A percentile compares a stretch with the other conserved stretches of the same genome.
Conservation (phyloP, 805 yeast species). For the Starmerella gropengiesseri region DNA sequence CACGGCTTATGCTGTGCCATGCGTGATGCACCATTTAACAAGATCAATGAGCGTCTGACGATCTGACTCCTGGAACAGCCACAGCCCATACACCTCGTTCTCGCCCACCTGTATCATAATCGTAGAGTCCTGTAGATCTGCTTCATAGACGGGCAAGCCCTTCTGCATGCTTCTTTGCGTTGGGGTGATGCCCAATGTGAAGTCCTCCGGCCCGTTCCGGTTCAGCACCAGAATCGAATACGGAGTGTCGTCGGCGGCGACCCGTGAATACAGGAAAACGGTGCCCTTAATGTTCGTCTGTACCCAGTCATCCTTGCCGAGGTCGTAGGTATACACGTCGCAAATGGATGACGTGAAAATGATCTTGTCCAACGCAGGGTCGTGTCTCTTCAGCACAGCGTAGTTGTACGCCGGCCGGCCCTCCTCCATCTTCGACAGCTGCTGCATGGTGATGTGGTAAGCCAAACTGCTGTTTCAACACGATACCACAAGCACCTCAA, state of each 20-base stretch:
- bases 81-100: slow-evolving; percentile 31
- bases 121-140: slow-evolving; percentile 29
- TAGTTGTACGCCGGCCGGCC: slow-evolving; percentile 25
- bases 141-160: slow-evolving; percentile 27
- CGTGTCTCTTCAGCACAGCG: slow-evolving; percentile 30
- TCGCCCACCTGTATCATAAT: slow-evolving; percentile 30
- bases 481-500: no score
- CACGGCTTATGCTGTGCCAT: slow-evolving; percentile 17
- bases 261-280: slow-evolving; percentile 32
- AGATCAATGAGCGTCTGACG: slow-evolving; percentile 24
- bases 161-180: slow-evolving; percentile 15
- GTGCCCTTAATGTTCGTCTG: slow-evolving; percentile 33
- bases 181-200: slow-evolving; percentile 30
- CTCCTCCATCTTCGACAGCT: slow-evolving; percentile 7
- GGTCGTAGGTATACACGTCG: slow-evolving; percentile 32
- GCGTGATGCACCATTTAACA: slow-evolving; percentile 28
- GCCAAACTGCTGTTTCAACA: no score
- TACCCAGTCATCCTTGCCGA: slow-evolving; percentile 30
- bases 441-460: neutral
- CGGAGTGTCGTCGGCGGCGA: slow-evolving; percentile 26
- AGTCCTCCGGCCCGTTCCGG: slow-evolving; percentile 28
- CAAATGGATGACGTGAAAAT: slow-evolving; percentile 33
- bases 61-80: slow-evolving; percentile 31
- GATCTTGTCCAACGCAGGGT: slow-evolving; percentile 30
- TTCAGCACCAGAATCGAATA: slow-evolving; percentile 32